Conservation (phyloP, 1,284 basidiomycete species). For the Amylostereum chailletii region DNA sequence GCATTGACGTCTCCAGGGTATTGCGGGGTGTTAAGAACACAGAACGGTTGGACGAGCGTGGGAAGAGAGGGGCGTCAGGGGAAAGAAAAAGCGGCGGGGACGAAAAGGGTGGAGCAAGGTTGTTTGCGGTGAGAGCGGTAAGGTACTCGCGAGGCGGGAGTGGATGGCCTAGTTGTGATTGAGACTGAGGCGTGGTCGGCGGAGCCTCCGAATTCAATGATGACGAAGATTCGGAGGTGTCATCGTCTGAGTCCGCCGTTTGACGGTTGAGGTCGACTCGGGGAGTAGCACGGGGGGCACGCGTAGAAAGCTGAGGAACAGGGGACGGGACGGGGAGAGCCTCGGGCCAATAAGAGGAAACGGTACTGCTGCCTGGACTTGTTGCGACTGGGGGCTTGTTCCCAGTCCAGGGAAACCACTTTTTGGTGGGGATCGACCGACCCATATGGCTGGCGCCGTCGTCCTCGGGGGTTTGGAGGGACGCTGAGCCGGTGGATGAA, state of each 20-base stretch:
- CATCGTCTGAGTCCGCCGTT: constrained; percentile 12
- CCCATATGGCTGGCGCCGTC: constrained; percentile 34
- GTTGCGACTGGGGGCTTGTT: constrained; percentile 23
- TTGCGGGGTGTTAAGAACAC: constrained; percentile 28
- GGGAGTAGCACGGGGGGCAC: constrained; percentile 15
- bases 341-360: constrained; percentile 3
- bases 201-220: constrained; percentile 9
- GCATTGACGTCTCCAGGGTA: constrained; percentile 36
- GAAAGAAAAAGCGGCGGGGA: constrained; percentile 45
- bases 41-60: constrained; percentile 48
- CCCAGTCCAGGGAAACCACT: constrained; percentile 42
- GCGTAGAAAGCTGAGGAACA: constrained; percentile 9
- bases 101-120: constrained; percentile 22
- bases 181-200: constrained; percentile 5
- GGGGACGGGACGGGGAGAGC: constrained; percentile 14
- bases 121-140: constrained; percentile 23
- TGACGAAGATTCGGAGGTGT: constrained; percentile 11
- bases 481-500: constrained; percentile 52
- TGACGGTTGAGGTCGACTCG: constrained; percentile 10
- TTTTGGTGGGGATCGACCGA: constrained; percentile 22
- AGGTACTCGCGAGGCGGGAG: constrained; percentile 19
- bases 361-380: constrained; percentile 8
- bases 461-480: constrained; percentile 53
- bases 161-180: constrained; percentile 6
- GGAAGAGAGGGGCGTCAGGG: constrained; percentile 39